Base-by-base conservation (phyloP, 441 rosid genomes). In the Populus hybrid region DNA sequence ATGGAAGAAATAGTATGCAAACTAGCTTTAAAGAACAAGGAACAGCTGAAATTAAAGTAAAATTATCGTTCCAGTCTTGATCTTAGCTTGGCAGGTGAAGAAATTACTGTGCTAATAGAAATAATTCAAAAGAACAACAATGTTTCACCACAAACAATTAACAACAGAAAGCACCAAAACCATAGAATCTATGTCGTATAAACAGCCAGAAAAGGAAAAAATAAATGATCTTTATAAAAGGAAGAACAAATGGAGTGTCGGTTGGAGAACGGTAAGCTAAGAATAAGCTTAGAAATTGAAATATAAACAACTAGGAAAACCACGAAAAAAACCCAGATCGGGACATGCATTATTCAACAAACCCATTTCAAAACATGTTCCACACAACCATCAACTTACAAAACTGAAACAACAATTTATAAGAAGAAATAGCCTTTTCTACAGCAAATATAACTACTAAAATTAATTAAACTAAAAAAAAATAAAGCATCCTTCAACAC, bases 301-400 rank as follows among this genome's bases (percentile, higher is more conserved):
- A 69, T 32, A n/a, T 34, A 23, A 24, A 76, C 70, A 71, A 8
- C 20, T 10, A 61, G 1, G 36, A 42, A 67, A 35, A 14, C n/a
- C 53, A 10, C 46, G 6, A 24, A 18, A 3, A 2, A 78, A 80
- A 73, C 75, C 77, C 86, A 79, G 83, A 85, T 80, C 84, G 72
- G 72, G 80, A 83, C 73, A 79, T 24, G 74, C 83, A 67, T 36
- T 40, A 26, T 67, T 65, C 53, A 24, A 50, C 30, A 72, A 79
- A 77, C 65, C 76, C 77, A 76, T 64, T 35, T 74, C 18, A 21
- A 46, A 30, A 6, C 26, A 68, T 20, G 42, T 63, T 64, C 63
- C 36, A 67, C 9, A 73, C 24, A 64, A 40, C 69, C 79, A 76
- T 75, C 65, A 20, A 61, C 50, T 38, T 69, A 73, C 40, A 63